These are phyloP conservation scores for Rhodotorula sp. DNA, from an alignment of 1,284 basidiomycete genomes.

Conservation along the genomic window DNA sequence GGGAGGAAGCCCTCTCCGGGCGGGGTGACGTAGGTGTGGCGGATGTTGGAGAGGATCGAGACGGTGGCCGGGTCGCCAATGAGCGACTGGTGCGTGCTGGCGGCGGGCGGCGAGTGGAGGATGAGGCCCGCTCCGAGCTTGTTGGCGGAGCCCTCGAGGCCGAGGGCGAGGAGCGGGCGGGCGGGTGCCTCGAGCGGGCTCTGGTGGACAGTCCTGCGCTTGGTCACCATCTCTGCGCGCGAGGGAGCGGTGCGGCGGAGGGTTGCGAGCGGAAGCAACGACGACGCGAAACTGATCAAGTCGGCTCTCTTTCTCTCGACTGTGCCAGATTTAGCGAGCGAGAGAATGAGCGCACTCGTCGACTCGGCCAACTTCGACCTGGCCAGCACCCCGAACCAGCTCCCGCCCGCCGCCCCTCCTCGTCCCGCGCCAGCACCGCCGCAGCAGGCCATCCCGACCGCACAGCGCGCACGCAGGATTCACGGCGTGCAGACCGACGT, in stretches of 20 bases:
- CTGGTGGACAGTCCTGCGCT: conserved; percentile 4
- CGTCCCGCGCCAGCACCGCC: conserved; percentile 65
- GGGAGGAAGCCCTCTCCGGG: conserved; percentile 97
- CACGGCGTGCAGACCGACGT: conserved; percentile 69
- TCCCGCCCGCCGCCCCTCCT: conserved; percentile 57
- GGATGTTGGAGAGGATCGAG: conserved; percentile 59
- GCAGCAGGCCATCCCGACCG: conserved; percentile 59
- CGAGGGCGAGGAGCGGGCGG: conserved; percentile 58
- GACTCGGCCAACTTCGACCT: conserved; percentile 35
- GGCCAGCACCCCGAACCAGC: conserved; percentile 52
- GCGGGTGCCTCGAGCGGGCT: conserved; percentile 20
- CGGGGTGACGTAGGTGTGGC: conserved; percentile 98
- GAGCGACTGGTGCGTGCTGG: conserved; percentile 59
- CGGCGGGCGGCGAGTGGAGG: conserved; percentile 66
- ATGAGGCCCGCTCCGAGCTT: conserved; percentile 97
- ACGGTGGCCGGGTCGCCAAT: conserved; percentile 52
- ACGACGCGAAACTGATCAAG: background rate
- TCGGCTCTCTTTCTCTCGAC: background rate
- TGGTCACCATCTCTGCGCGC: conserved; percentile 9
- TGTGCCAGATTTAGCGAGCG: background rate
- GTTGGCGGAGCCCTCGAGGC: conserved; percentile 94
- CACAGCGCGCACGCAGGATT: conserved; percentile 57
- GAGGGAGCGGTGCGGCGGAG: background rate
- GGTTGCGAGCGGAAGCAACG: background rate
- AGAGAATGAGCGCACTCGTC: conserved; percentile 25